phyloP scores from a whole-genome alignment of 139 green algal species.

The Astrephomene gubernaculifera region DNA sequence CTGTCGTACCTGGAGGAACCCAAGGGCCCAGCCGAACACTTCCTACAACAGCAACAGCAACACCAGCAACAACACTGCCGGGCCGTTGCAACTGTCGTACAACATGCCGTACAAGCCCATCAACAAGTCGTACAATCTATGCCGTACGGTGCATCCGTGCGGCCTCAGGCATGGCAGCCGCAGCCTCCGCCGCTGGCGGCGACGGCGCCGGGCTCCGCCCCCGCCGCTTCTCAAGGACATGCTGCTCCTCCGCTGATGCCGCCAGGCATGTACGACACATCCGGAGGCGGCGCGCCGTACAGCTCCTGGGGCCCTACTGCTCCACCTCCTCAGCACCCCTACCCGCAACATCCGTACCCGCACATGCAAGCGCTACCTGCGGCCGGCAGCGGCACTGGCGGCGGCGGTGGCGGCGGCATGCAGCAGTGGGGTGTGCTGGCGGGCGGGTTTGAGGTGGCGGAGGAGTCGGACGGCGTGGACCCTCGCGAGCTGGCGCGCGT shows the following conservation, averaged over 20 bases:
- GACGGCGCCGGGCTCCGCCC: not conserved
- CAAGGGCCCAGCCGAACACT: not conserved
- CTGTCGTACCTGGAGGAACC: not conserved
- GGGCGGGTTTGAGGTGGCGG: not conserved
- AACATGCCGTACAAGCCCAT: not conserved
- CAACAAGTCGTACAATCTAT: slow-evolving; percentile 2
- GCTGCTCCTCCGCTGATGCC: too few species aligned
- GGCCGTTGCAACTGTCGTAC: not conserved
- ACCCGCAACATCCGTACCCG: not conserved
- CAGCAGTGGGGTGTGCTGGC: too few species aligned
- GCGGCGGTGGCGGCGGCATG: not conserved
- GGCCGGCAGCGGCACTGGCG: not conserved
- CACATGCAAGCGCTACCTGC: not conserved
- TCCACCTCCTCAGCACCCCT: too few species aligned
- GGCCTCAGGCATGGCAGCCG: not conserved
- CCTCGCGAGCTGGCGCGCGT: slow-evolving; percentile 21
- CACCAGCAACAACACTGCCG: not conserved
- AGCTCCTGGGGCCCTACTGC: too few species aligned
- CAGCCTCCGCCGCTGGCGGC: not conserved
- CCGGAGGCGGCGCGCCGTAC: not conserved
- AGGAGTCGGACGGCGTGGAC: slow-evolving; percentile 31
- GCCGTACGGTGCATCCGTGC: slow-evolving; percentile 12
- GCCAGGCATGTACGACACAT: not conserved
- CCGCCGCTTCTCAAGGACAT: too few species aligned
- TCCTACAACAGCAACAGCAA: not conserved